phyloP scores from a whole-genome alignment of 106 monocot genomes.

The Posidonia australis region DNA sequence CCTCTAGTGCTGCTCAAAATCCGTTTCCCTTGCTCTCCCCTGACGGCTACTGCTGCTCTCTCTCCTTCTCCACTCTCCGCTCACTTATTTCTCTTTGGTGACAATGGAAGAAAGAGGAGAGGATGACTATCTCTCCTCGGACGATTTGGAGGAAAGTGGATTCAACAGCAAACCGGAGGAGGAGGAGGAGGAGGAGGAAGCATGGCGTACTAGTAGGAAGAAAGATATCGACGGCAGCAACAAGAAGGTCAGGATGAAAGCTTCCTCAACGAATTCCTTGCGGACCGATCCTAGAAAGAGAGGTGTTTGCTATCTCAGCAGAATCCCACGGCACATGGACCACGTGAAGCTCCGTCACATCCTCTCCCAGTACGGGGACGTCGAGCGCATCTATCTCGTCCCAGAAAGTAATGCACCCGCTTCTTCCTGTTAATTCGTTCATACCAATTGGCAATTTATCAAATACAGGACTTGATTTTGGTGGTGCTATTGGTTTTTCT shows the following conservation, averaged over 20 bases:
- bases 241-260: neutral
- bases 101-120: too few relatives aligned
- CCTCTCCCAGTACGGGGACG: slow-evolving; percentile 62
- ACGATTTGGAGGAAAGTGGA: neutral
- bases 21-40: too few relatives aligned
- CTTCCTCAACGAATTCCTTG: neutral
- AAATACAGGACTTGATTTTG: neutral
- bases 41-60: too few relatives aligned
- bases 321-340: slow-evolving; percentile 81
- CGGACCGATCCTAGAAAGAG: slow-evolving; percentile 12
- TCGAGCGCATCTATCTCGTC: slow-evolving; percentile 61
- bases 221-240: neutral
- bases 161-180: neutral
- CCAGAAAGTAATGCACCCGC: slow-evolving; percentile 49
- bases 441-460: neutral
- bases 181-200: neutral
- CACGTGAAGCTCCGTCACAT: slow-evolving; percentile 73
- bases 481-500: neutral
- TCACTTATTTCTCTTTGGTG: too few relatives aligned
- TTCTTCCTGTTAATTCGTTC: neutral
- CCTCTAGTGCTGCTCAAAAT: too few relatives aligned
- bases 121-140: too few relatives aligned
- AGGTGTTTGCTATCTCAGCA: slow-evolving; percentile 85
- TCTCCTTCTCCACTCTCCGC: too few relatives aligned
- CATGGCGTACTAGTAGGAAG: neutral